These are phyloP conservation scores for Kwoniella sp. DNA, from an alignment of 768 basidiomycete species.

Conservation along the genomic window DNA sequence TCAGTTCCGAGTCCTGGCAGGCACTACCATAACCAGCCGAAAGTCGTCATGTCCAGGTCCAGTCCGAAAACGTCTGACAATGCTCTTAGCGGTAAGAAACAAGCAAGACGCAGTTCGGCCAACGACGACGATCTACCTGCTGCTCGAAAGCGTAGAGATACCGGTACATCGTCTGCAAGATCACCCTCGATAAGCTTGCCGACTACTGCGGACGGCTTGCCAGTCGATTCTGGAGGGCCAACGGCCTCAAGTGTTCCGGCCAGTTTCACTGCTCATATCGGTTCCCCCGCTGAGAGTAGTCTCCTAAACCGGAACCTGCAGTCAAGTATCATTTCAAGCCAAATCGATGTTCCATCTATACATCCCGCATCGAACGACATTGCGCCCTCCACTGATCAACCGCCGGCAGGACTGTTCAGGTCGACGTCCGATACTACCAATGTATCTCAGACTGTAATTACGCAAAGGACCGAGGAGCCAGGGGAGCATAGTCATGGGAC, in stretches of 20 bases:
- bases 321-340: too few relatives aligned
- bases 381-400: background rate
- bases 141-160: background rate
- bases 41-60: background rate
- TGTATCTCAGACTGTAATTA: background rate
- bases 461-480: background rate
- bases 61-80: background rate
- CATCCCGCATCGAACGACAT: too few relatives aligned
- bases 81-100: background rate
- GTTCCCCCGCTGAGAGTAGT: too few relatives aligned
- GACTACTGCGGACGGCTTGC: too few relatives aligned
- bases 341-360: too few relatives aligned
- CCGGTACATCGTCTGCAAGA: background rate
- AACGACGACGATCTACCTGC: background rate
- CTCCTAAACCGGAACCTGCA: too few relatives aligned
- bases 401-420: background rate
- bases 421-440: background rate
- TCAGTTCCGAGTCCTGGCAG: slow-evolving; percentile 4
- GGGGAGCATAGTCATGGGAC: slow-evolving; percentile 29
- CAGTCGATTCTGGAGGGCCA: too few relatives aligned
- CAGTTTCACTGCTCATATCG: background rate
- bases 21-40: too few relatives aligned
- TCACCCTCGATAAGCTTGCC: background rate
- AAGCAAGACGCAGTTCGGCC: background rate
- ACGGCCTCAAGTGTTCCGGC: too few relatives aligned